Conservation (phyloP, 345 rosid genomes). For the Camelina sativa region DNA sequence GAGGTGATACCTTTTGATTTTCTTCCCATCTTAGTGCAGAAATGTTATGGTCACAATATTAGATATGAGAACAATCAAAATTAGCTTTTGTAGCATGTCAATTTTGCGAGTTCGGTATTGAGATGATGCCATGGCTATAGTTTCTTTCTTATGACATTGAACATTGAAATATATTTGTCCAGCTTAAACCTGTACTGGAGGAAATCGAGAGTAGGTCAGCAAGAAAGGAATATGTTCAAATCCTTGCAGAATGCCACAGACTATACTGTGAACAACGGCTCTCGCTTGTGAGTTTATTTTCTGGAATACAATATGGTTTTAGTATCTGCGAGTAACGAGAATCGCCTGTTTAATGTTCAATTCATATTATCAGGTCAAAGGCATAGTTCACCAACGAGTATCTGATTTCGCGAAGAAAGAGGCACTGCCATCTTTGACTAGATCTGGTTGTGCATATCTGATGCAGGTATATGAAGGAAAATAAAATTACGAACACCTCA, state of each 20-base stretch:
- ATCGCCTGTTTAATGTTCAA: conserved; percentile 20
- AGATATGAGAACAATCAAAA: conserved; percentile 9
- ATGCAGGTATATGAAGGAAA: conserved; percentile 69
- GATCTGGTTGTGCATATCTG: conserved; percentile 96
- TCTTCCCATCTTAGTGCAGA: conserved; percentile 20
- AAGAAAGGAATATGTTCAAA: conserved; percentile 83
- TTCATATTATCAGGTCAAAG: conserved; percentile 62
- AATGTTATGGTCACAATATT: neutral
- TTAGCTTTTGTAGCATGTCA: conserved; percentile 6
- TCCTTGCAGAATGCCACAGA: conserved; percentile 92
- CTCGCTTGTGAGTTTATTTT: conserved; percentile 66
- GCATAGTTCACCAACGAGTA: conserved; percentile 88
- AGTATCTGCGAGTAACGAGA: conserved; percentile 27
- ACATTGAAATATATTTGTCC: conserved; percentile 35
- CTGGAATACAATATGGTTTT: conserved; percentile 21
- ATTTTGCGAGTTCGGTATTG: conserved; percentile 26
- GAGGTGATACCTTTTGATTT: conserved; percentile 58
- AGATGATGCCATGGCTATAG: neutral
- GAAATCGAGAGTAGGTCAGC: conserved; percentile 93
- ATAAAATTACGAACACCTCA: neutral
- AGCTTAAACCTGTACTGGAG: conserved; percentile 91
- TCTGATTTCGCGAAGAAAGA: conserved; percentile 90
- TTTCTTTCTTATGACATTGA: conserved; percentile 14
- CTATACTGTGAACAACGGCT: conserved; percentile 94
- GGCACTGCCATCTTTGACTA: conserved; percentile 87